Conservation (phyloP, 2,329 filamentous ascomycete genomes). For the Colletotrichum filicis region DNA sequence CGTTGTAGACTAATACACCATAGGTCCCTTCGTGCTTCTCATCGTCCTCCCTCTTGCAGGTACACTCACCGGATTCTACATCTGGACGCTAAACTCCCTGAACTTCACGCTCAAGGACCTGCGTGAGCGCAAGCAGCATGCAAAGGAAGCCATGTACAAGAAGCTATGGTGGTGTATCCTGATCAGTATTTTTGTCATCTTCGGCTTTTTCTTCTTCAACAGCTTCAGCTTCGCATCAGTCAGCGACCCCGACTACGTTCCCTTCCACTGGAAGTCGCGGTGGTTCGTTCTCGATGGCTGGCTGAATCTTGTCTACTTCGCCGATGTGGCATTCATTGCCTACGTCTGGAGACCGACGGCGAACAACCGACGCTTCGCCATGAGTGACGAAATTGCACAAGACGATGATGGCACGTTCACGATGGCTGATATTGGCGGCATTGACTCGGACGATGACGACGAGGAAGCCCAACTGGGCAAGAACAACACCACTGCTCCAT, state of each 20-base stretch:
- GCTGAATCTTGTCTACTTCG: constrained; percentile 96
- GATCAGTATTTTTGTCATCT: constrained; percentile 91
- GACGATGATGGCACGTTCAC: constrained; percentile 97
- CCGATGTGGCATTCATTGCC: constrained; percentile 90
- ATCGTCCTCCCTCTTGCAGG: constrained; percentile 93
- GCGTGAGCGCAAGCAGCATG: constrained; percentile 91
- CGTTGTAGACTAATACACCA: constrained; percentile 14
- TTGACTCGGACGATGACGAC: constrained; percentile 69
- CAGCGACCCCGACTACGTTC: constrained; percentile 88
- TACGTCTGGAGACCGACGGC: constrained; percentile 97
- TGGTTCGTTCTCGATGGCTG: constrained; percentile 99
- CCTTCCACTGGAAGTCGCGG: constrained; percentile 94
- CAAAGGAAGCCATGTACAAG: constrained; percentile 96
- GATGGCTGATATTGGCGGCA: constrained; percentile 88
- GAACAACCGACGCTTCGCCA: constrained; percentile 96
- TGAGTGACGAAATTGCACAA: constrained; percentile 99
- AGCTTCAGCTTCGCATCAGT: constrained; percentile 92
- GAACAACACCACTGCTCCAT: constrained; percentile 38
- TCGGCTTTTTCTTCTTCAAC: constrained; percentile 98
- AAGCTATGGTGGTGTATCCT: constrained; percentile 99
- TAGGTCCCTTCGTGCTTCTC: constrained; percentile 87
- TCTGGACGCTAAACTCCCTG: constrained; percentile 97
- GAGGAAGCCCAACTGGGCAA: constrained; percentile 65
- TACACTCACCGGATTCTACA: constrained; percentile 95
- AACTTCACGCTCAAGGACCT: constrained; percentile 96